A percentile compares a stretch with the other conserved stretches of the same genome.
phyloP scores from a whole-genome alignment of 371 early-diverging fungal genomes.

The Actinomucor elegans region DNA sequence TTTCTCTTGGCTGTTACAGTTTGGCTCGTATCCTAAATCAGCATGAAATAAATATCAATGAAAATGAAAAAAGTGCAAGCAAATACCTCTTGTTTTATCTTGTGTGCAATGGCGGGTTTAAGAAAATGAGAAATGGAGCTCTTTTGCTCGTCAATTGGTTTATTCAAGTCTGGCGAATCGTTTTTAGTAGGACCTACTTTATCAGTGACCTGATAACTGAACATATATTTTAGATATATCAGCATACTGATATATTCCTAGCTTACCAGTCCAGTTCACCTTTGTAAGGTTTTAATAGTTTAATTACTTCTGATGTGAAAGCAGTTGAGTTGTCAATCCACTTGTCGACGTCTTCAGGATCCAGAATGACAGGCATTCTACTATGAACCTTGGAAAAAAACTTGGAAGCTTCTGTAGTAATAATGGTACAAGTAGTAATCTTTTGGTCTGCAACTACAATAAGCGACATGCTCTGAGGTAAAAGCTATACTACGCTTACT shows the following conservation, averaged over 20 bases:
- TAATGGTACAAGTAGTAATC: conserved; percentile 47
- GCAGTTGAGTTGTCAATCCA: conserved; percentile 61
- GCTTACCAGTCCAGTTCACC: conserved; percentile 47
- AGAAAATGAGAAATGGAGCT: conserved; percentile 37
- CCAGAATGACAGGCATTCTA: conserved; percentile 75
- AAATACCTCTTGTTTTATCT: not conserved
- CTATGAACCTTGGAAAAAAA: conserved; percentile 62
- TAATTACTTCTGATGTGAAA: conserved; percentile 39
- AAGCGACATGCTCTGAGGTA: too few relatives aligned
- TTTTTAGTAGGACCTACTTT: conserved; percentile 38
- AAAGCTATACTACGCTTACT: conserved; percentile 14
- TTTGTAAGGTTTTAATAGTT: conserved; percentile 56
- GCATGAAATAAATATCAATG: not conserved
- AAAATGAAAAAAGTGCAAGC: not conserved
- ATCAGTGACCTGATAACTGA: conserved; percentile 45
- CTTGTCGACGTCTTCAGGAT: conserved; percentile 37
- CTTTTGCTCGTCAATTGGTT: conserved; percentile 34
- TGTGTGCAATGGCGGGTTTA: not conserved
- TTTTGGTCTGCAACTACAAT: too few relatives aligned
- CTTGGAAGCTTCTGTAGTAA: conserved; percentile 51
- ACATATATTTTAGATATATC: not conserved
- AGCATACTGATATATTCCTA: not conserved
- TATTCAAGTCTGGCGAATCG: conserved; percentile 46
- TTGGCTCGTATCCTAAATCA: too few relatives aligned
- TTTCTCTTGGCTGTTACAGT: too few relatives aligned